Base-by-base conservation (phyloP, 257 asterid genomes). In the Voacanga thouarsii region DNA sequence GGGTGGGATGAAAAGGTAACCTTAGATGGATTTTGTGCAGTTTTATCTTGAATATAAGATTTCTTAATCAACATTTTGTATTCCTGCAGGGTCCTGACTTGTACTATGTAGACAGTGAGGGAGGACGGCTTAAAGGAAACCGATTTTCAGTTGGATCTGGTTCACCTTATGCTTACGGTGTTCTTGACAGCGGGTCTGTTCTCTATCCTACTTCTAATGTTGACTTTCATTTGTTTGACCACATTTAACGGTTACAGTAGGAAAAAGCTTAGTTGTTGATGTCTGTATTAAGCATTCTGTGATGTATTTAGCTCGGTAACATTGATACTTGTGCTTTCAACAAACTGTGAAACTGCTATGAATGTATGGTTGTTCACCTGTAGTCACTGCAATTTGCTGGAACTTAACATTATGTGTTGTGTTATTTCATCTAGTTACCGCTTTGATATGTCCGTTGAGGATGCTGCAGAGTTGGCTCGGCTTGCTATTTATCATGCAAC, bases 91-190 rank as follows among this genome's bases (percentile, higher is more conserved):
- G 99, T 72, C 98, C 98, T 67, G 98, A 96, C 60, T 93, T 95
- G 33, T 92, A 95, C 67, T 93, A 93, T 43, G 98, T 93, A 74
- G 99, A 95, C 83, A 95, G 98, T 80, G 99, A 95, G 80, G 99
- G 99, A 50, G 99, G 98, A 53, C 85, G 98, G 78, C 97, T 95
- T 45, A 95, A 95, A 86, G 99, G 99, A 88, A 89, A 84, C 74
- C 86, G 91, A 83, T 93, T 93, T 87, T 96, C 99, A 4, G 99
- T 96, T 75, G 99, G 99, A 51, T 95, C 99, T 83, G 99, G 99
- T 85, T 95, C 99, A 51, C 99, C 99, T 12, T 95, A 95, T 84
- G 99, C 99, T 67, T 95, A 95, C 86, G 99, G 98, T 83, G 94
- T 95, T 83, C 78, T 95, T 81, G 99, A 93, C 83, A 90, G 92